Base-by-base conservation (phyloP, 192 early-diverging fungal genomes). In the Funneliformis mosseae region DNA sequence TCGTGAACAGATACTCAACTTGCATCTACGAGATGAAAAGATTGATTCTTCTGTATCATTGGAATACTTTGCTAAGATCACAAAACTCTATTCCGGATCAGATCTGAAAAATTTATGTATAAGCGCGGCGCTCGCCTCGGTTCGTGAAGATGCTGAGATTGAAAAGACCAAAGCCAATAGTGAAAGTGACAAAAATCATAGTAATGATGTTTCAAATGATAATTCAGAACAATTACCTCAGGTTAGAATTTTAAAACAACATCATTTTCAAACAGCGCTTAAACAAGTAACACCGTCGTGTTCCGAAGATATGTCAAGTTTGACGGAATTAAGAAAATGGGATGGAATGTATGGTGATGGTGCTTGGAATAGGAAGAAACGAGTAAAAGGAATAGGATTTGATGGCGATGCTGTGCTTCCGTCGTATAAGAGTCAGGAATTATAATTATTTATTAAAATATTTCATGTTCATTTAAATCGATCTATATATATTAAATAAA, bases 41-140 rank as follows among this genome's bases (percentile, higher is more conserved):
- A 83, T 98, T 55, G 89, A 90, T 38, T 55, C 77, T 0, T 81
- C 85, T 16, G 82, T 96, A 1, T 87, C 90, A 71, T 60, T 97
- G 45, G 77, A 76, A 48, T 88, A 90, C 3, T 81, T 98, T 21
- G 95, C 94, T 25, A 87, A 88, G 80, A 87, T 85, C 33, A 95
- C 95, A 1, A 83, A 89, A n/a, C 88, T 90, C 59, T 99, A 93
- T 82, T 97, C 96, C 27, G 97, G 97, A 12, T 96, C 94, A 38
- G 97, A 99, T 83, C 84, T 99, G 73, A 98, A 97, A 85, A 99
- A 98, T 81, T 78, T 99, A 71, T 96, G 95, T 81, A 91, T 99
- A 39, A 90, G 96, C 27, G 95, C 97, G 0, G 96, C 93, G 0
- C 84, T 93, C 41, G 86, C 85, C 3, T 87, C 90, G 8, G 87